A percentile compares a stretch with the other conserved stretches of the same genome.
phyloP scores from a whole-genome alignment of 768 basidiomycete species.

The Amanita fuliginea region DNA sequence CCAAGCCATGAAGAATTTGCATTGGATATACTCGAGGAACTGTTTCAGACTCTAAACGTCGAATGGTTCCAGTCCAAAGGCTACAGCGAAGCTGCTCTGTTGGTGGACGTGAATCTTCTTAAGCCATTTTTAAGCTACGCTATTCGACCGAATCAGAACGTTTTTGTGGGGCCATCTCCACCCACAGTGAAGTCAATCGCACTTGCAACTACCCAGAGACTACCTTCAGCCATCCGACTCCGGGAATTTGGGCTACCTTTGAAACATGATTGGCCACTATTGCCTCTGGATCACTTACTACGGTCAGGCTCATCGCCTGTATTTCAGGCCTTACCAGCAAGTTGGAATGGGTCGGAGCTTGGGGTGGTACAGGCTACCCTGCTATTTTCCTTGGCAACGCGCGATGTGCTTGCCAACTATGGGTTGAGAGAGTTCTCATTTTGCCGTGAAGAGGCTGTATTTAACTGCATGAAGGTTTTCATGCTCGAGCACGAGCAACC shows the following conservation, averaged over 20 bases:
- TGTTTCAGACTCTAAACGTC: constrained; percentile 24
- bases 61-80: constrained; percentile 28
- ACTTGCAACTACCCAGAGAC: constrained; percentile 42
- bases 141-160: constrained; percentile 28
- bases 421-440: constrained; percentile 31
- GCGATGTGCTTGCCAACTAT: constrained; percentile 32
- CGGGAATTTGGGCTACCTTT: constrained; percentile 33
- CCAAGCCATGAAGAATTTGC: constrained; percentile 71
- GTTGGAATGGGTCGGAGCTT: constrained; percentile 73
- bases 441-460: constrained; percentile 46
- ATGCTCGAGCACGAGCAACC: constrained; percentile 87
- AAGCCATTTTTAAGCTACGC: constrained; percentile 49
- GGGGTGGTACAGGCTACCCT: constrained; percentile 67
- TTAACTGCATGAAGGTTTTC: constrained; percentile 86
- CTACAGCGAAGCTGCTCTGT: constrained; percentile 31
- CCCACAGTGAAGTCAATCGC: constrained; percentile 45
- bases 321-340: constrained; percentile 51
- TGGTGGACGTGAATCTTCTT: constrained; percentile 38
- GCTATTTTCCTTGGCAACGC: constrained; percentile 41
- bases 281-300: constrained; percentile 68
- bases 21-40: constrained; percentile 26
- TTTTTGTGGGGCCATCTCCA: constrained; percentile 39
- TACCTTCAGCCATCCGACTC: constrained; percentile 19
- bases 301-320: constrained; percentile 63
- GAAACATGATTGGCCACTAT: constrained; percentile 53